These are phyloP conservation scores for Ormosia emarginata DNA, from an alignment of 306 rosid species.

Conservation along the genomic window DNA sequence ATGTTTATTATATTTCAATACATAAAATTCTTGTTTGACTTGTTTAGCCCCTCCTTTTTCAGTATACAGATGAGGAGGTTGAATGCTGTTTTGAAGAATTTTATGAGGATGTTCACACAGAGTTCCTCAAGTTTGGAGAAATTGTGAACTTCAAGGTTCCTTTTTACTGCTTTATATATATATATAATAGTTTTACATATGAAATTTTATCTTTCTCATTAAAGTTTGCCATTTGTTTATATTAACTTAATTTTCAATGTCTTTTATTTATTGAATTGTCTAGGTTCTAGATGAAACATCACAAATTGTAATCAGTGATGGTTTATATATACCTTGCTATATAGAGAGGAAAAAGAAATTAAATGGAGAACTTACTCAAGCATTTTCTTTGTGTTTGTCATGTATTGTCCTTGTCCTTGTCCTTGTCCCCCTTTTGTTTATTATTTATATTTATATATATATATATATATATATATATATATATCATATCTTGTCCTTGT, in stretches of 20 bases:
- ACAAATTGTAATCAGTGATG: background rate
- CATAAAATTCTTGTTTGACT: conserved; percentile 31
- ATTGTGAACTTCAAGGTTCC: conserved; percentile 92
- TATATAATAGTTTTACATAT: background rate
- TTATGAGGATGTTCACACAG: conserved; percentile 98
- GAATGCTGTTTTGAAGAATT: conserved; percentile 79
- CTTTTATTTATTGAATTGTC: background rate
- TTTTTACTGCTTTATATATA: conserved; percentile 21
- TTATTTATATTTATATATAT: background rate
- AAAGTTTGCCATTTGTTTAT: background rate
- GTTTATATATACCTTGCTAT: background rate
- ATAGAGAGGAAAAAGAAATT: background rate
- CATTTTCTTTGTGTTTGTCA: background rate
- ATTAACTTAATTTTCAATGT: background rate
- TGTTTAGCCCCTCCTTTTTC: conserved; percentile 34
- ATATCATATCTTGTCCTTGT: background rate
- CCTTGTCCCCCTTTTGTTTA: background rate
- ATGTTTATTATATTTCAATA: conserved; percentile 16
- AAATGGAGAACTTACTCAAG: background rate
- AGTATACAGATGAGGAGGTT: conserved; percentile 91
- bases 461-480: background rate
- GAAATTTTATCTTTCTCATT: conserved; percentile 1
- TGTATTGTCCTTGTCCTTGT: background rate
- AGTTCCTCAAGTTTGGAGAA: conserved; percentile 90
- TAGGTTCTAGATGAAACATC: background rate